A percentile compares a stretch with the other conserved stretches of the same genome.
These are phyloP conservation scores for Lachnellula willkommii DNA, from an alignment of 2,329 filamentous ascomycete species.

Conservation along the genomic window DNA sequence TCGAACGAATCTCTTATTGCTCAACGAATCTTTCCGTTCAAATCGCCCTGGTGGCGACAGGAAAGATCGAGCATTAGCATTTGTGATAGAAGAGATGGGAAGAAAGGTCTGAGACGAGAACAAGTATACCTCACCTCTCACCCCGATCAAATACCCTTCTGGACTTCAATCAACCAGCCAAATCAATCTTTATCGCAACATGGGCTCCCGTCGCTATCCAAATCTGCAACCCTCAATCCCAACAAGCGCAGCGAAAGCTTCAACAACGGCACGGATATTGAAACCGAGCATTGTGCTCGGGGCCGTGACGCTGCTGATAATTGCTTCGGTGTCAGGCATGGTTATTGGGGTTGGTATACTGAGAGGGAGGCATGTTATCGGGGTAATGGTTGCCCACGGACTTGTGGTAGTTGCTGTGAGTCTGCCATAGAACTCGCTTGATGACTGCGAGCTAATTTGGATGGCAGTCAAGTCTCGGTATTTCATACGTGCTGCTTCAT, in stretches of 20 bases:
- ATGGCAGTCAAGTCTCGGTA: constrained; percentile 19
- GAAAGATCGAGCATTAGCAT: constrained; percentile 6
- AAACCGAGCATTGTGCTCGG: constrained; percentile 15
- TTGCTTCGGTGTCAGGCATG: constrained; percentile 10
- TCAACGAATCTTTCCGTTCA: background rate
- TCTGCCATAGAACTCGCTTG: background rate
- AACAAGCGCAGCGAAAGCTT: constrained; percentile 3
- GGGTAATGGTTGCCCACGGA: constrained; percentile 12
- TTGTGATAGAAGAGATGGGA: constrained; percentile 16
- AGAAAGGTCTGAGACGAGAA: constrained; percentile 10
- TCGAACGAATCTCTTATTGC: background rate
- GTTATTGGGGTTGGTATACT: constrained; percentile 10
- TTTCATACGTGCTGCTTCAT: constrained; percentile 22
- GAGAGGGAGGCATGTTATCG: constrained; percentile 7
- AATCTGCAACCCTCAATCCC: constrained; percentile 11
- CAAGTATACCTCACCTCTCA: background rate
- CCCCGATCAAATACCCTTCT: background rate
- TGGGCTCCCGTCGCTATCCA: constrained; percentile 2
- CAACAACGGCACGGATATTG: constrained; percentile 15
- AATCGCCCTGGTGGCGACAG: background rate
- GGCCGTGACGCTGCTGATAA: constrained; percentile 12
- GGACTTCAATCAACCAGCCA: background rate
- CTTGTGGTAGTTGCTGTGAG: constrained; percentile 22
- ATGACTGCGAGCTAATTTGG: background rate
- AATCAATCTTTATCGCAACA: background rate